A percentile compares a stretch with the other conserved stretches of the same genome.
These are phyloP conservation scores for Viridothelium virens DNA, from an alignment of 495 filamentous ascomycete species.

Conservation along the genomic window DNA sequence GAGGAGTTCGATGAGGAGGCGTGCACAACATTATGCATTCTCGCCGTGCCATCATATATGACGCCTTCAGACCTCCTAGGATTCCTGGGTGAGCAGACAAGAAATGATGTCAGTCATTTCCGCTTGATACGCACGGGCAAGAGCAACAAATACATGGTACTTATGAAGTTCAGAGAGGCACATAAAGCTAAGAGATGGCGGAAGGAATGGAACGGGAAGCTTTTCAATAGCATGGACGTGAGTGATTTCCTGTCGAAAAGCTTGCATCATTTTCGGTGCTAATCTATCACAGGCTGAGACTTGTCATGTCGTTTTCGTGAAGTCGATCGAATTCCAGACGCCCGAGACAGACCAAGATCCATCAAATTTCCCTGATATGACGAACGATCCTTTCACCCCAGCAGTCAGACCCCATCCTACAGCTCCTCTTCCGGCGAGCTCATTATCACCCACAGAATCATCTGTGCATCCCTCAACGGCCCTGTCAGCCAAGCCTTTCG, in stretches of 20 bases:
- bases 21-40: slow-evolving; percentile 85
- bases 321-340: slow-evolving; percentile 68
- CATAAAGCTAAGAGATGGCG: slow-evolving; percentile 71
- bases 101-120: slow-evolving; percentile 86
- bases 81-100: slow-evolving; percentile 83
- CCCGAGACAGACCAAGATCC: slow-evolving; percentile 31
- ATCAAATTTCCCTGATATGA: slow-evolving; percentile 50
- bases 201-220: slow-evolving; percentile 84
- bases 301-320: slow-evolving; percentile 93
- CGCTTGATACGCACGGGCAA: slow-evolving; percentile 86
- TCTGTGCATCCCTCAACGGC: slow-evolving; percentile 42
- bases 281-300: slow-evolving; percentile 66
- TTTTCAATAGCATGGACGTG: slow-evolving; percentile 92
- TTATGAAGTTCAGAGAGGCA: slow-evolving; percentile 86
- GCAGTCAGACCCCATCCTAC: slow-evolving; percentile 21
- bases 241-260: slow-evolving; percentile 26
- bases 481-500: slow-evolving; percentile 69
- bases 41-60: slow-evolving; percentile 90
- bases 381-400: slow-evolving; percentile 59
- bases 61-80: slow-evolving; percentile 86
- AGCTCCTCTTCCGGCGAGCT: slow-evolving; percentile 28
- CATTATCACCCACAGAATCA: slow-evolving; percentile 30
- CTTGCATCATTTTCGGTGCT: slow-evolving; percentile 17
- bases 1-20: slow-evolving; percentile 47
- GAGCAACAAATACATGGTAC: slow-evolving; percentile 88